A percentile compares a stretch with the other conserved stretches of the same genome.
Evolutionary conservation across 345 rosid species (phyloP).

Genomic region (Arabis hirsuta): DNA sequence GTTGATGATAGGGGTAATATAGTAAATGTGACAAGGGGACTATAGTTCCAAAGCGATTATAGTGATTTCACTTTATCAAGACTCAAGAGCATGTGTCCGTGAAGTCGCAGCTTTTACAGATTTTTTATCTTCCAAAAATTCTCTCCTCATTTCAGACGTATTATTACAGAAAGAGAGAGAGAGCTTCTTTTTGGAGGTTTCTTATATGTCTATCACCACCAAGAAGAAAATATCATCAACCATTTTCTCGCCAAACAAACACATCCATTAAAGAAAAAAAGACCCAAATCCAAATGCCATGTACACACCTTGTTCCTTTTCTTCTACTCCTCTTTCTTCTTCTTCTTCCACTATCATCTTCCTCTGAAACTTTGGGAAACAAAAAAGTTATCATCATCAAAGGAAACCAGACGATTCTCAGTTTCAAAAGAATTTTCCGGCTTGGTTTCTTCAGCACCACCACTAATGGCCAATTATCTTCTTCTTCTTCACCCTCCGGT

Average conservation of each 20-base stretch:
- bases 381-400: slow-evolving; percentile 44
- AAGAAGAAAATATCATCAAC: slow-evolving; percentile 17
- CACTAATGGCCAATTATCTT: slow-evolving; percentile 41
- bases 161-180: neutral
- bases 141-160: slow-evolving; percentile 1
- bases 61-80: slow-evolving; percentile 6
- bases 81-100: slow-evolving; percentile 19
- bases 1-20: slow-evolving; percentile 3
- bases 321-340: slow-evolving; percentile 34
- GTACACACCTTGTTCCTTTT: slow-evolving; percentile 20
- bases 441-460: slow-evolving; percentile 42
- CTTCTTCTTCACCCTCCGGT: slow-evolving; percentile 15
- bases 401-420: slow-evolving; percentile 55
- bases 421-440: slow-evolving; percentile 53
- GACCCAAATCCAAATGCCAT: slow-evolving; percentile 43
- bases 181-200: slow-evolving; percentile 33
- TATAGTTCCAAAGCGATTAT: slow-evolving; percentile 11
- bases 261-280: slow-evolving; percentile 1
- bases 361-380: slow-evolving; percentile 35
- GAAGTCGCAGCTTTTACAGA: slow-evolving; percentile 50
- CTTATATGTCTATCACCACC: slow-evolving; percentile 38
- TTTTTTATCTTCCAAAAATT: slow-evolving; percentile 32
- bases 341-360: slow-evolving; percentile 5
- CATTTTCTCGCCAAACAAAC: slow-evolving; percentile 18
- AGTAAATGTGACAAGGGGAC: neutral